Evolutionary conservation across 495 filamentous ascomycete species (phyloP).

Genomic region (Poronia punctata): DNA sequence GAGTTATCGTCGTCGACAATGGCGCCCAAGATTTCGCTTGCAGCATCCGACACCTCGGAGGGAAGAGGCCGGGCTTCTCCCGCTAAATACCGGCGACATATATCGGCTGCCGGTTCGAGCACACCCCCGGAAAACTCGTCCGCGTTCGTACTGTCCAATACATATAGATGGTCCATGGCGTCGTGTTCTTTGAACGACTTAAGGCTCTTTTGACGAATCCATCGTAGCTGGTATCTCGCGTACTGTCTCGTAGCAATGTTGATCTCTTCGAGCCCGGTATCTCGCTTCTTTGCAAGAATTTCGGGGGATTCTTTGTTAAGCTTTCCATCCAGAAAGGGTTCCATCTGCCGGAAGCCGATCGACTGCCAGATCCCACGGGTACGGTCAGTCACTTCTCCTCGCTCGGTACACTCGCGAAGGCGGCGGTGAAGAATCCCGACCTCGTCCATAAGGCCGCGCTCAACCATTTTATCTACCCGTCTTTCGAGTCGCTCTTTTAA

Average conservation of each 20-base stretch:
- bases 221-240: constrained; percentile 71
- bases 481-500: constrained; percentile 63
- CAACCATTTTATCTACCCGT: constrained; percentile 78
- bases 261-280: constrained; percentile 43
- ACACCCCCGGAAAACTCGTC: constrained; percentile 51
- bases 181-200: constrained; percentile 49
- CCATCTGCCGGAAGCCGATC: constrained; percentile 90
- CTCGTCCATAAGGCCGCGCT: constrained; percentile 61
- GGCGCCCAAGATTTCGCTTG: constrained; percentile 46
- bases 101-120: constrained; percentile 51
- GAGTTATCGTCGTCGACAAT: constrained; percentile 44
- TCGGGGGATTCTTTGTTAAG: constrained; percentile 25
- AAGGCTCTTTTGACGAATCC: constrained; percentile 79
- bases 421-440: constrained; percentile 55
- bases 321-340: constrained; percentile 56
- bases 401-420: constrained; percentile 35
- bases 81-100: constrained; percentile 55
- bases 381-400: constrained; percentile 54
- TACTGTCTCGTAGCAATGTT: constrained; percentile 82
- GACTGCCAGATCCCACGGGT: constrained; percentile 88
- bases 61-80: constrained; percentile 53
- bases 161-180: constrained; percentile 51
- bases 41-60: constrained; percentile 51
- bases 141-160: constrained; percentile 68
- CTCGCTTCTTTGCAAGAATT: constrained; percentile 31